Conservation (phyloP, 768 basidiomycete species). For the Cyclocybe aegerita region DNA sequence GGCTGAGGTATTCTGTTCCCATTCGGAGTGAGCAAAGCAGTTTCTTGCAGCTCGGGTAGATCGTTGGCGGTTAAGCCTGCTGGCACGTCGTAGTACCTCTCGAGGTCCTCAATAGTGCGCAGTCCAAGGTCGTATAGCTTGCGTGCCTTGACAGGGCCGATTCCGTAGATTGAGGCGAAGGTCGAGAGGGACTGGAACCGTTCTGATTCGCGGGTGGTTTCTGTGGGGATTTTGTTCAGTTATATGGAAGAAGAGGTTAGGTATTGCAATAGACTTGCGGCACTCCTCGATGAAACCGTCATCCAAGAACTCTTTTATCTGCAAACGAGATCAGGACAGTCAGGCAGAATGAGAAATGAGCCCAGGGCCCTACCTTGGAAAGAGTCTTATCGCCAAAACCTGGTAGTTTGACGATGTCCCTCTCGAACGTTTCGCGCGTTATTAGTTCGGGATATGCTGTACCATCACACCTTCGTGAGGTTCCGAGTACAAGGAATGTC, state of each 20-base stretch:
- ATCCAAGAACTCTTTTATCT: conserved; percentile 66
- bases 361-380: conserved; percentile 39
- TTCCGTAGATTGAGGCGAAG: conserved; percentile 69
- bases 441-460: conserved; percentile 51
- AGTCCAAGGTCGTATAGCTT: conserved; percentile 63
- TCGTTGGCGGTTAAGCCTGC: conserved; percentile 13
- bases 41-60: conserved; percentile 9
- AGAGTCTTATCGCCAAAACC: conserved; percentile 50
- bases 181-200: conserved; percentile 56
- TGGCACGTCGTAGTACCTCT: conserved; percentile 58
- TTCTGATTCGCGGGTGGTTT: conserved; percentile 42
- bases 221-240: conserved; percentile 24
- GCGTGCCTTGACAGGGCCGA: conserved; percentile 71
- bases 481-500: not conserved
- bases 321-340: not conserved
- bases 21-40: conserved; percentile 32
- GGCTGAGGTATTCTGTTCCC: conserved; percentile 21
- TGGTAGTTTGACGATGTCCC: conserved; percentile 43
- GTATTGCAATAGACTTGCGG: conserved; percentile 33
- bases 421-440: conserved; percentile 31
- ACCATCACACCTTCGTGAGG: conserved; percentile 2
- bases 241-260: conserved; percentile 32
- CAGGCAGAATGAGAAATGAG: not conserved
- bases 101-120: conserved; percentile 68
- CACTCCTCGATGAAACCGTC: conserved; percentile 60